These are phyloP conservation scores for Endocarpon pusillum DNA, from an alignment of 495 filamentous ascomycete species.

Conservation along the genomic window DNA sequence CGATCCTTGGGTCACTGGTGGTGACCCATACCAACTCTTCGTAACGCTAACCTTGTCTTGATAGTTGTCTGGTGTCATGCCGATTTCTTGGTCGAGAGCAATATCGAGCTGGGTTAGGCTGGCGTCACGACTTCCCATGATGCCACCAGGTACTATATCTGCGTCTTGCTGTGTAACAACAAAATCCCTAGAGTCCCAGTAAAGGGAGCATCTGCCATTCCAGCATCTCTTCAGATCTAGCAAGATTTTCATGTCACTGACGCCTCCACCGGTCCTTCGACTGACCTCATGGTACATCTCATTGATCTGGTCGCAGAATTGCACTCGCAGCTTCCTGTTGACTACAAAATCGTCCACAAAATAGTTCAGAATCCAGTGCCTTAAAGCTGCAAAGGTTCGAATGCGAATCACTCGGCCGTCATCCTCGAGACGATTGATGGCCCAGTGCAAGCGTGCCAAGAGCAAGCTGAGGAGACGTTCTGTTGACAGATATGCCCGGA, in stretches of 20 bases:
- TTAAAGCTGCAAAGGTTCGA: conserved; percentile 84
- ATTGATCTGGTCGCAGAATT: conserved; percentile 74
- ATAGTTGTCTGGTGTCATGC: not conserved
- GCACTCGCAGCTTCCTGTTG: conserved; percentile 57
- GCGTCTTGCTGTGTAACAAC: conserved; percentile 40
- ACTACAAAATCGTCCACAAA: conserved; percentile 89
- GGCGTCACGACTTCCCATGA: conserved; percentile 38
- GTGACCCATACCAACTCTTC: no score
- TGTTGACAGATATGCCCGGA: conserved; percentile 64
- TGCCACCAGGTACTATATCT: conserved; percentile 60
- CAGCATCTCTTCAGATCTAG: conserved; percentile 94
- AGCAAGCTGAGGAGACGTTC: conserved; percentile 65
- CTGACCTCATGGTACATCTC: conserved; percentile 47
- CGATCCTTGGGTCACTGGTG: no score
- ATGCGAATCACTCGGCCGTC: conserved; percentile 83
- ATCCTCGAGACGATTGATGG: conserved; percentile 62
- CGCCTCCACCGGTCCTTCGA: conserved; percentile 31
- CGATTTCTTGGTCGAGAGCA: conserved; percentile 20
- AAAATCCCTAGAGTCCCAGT: conserved; percentile 62
- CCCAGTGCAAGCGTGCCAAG: conserved; percentile 74
- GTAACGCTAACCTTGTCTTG: no score
- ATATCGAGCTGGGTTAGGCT: conserved; percentile 14
- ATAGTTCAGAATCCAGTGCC: conserved; percentile 98
- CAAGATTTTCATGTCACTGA: conserved; percentile 77
- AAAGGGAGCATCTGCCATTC: conserved; percentile 74